Evolutionary conservation across 352 stramenopile species (phyloP).

Genomic region (Phytophthora vignae): DNA sequence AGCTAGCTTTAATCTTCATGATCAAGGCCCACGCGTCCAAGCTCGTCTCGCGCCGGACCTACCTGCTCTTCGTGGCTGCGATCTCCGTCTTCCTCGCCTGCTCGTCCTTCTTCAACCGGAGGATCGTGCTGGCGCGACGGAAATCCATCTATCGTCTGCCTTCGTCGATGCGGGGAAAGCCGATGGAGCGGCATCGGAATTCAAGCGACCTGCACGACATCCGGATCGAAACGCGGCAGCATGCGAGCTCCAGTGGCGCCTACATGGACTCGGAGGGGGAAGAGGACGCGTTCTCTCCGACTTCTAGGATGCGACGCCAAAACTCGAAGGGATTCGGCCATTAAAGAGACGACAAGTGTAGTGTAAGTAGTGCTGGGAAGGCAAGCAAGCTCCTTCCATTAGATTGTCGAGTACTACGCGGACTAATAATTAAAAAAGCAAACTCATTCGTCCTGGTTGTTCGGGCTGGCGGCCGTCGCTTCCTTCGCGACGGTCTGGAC

Average conservation of each 20-base stretch:
- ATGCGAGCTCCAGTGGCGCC: slow-evolving; percentile 34
- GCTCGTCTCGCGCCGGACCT: slow-evolving; percentile 83
- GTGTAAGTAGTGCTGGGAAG: neutral
- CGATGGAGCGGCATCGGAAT: slow-evolving; percentile 22
- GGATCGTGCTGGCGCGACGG: slow-evolving; percentile 66
- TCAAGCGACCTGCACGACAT: slow-evolving; percentile 24
- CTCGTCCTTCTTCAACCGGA: slow-evolving; percentile 82
- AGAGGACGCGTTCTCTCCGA: slow-evolving; percentile 39
- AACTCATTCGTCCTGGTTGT: slow-evolving; percentile 47
- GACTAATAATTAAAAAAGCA: slow-evolving; percentile 39
- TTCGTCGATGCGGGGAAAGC: slow-evolving; percentile 38
- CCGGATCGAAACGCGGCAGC: slow-evolving; percentile 18
- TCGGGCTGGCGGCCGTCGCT: slow-evolving; percentile 19
- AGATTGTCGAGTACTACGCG: slow-evolving; percentile 26
- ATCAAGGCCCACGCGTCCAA: slow-evolving; percentile 89
- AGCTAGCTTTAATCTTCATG: slow-evolving; percentile 91
- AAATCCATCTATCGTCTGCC: slow-evolving; percentile 71
- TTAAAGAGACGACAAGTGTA: slow-evolving; percentile 4
- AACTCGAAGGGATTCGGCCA: slow-evolving; percentile 28
- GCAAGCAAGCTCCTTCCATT: slow-evolving; percentile 17
- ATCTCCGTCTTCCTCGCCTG: slow-evolving; percentile 87
- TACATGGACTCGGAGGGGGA: slow-evolving; percentile 38
- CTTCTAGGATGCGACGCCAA: slow-evolving; percentile 41
- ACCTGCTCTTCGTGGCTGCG: slow-evolving; percentile 82
- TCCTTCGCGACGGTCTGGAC: slow-evolving; percentile 23